phyloP scores from a whole-genome alignment of 208 protist genomes.

The Tritrichomonas foetus region DNA sequence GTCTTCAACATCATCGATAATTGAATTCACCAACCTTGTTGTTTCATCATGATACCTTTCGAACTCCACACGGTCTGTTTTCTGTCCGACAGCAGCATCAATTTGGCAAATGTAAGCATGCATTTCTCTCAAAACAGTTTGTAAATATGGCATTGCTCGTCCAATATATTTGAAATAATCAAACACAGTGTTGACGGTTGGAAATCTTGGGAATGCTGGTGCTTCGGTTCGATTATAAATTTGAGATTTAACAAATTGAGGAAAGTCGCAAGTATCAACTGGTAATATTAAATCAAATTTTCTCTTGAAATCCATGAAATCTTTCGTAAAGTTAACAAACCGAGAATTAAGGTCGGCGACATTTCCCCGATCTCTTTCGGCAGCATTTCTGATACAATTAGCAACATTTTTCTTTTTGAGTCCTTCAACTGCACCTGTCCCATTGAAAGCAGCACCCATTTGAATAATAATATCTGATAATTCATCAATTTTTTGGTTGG shows the following conservation, averaged over 20 bases:
- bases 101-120: background rate
- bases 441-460: background rate
- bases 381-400: background rate
- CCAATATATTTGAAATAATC: background rate
- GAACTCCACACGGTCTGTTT: background rate
- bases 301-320: background rate
- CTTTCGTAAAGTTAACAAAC: background rate
- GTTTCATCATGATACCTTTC: background rate
- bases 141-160: background rate
- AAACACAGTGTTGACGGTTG: background rate
- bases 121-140: background rate
- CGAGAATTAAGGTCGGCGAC: background rate
- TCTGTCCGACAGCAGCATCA: background rate
- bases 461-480: background rate
- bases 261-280: background rate
- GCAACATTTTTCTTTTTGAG: background rate
- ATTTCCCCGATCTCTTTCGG: background rate
- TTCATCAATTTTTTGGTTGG: background rate
- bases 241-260: background rate
- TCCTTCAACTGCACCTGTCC: background rate
- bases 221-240: background rate
- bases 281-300: constrained; percentile 2
- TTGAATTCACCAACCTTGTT: background rate
- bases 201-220: background rate
- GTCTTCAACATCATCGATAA: background rate